Evolutionary conservation across 176 grass and related monocot species (phyloP).

Genomic region (Oryza meridionalis): DNA sequence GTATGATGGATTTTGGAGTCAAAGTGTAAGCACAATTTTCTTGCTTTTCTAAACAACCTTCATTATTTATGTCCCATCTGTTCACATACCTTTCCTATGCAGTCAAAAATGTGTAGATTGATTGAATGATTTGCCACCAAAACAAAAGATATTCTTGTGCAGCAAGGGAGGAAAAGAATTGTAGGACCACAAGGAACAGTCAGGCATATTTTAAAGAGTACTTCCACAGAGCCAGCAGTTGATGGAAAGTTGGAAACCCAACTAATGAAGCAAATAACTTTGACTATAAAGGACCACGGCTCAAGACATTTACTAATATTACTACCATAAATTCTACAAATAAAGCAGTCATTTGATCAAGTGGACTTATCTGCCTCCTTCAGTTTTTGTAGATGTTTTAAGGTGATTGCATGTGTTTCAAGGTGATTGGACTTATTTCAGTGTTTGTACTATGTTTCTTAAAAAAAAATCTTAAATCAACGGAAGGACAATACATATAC

Average conservation of each 20-base stretch:
- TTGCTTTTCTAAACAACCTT: neutral
- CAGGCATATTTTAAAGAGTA: neutral
- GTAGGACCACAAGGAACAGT: neutral
- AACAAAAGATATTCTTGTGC: neutral
- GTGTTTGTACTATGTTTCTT: no score
- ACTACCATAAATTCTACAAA: neutral
- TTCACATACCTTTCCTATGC: neutral
- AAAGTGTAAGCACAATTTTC: neutral
- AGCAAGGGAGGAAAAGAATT: neutral
- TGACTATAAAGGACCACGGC: no score
- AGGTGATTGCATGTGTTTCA: no score
- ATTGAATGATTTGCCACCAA: slow-evolving; percentile 21
- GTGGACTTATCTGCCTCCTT: neutral
- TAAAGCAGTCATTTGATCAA: no score
- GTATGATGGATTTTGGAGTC: neutral
- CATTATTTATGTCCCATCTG: neutral
- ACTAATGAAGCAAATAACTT: neutral
- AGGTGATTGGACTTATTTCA: no score
- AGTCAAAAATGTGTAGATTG: neutral
- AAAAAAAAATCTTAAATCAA: no score
- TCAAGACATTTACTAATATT: no score
- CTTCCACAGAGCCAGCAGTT: neutral
- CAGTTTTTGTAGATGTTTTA: no score
- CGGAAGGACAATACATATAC: no score
- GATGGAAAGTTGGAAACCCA: neutral